A percentile compares a stretch with the other conserved stretches of the same genome.
Evolutionary conservation across 495 filamentous ascomycete genomes (phyloP).

Genomic region (Penicillium samsonianum): DNA sequence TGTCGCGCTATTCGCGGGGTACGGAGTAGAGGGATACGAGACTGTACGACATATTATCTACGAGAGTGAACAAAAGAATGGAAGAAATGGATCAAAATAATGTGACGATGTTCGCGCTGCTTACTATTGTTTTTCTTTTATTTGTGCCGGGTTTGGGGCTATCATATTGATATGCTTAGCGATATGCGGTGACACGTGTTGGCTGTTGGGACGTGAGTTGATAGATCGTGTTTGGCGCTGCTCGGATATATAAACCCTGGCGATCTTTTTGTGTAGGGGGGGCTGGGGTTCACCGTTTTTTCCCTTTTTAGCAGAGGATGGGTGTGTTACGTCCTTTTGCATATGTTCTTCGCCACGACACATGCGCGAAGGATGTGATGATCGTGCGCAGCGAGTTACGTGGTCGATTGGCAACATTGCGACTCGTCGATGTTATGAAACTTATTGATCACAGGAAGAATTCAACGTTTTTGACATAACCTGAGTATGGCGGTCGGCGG

Average conservation of each 20-base stretch:
- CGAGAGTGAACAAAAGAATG: neutral
- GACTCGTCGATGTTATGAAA: neutral
- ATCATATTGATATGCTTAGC: neutral
- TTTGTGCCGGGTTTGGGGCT: neutral
- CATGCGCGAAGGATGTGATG: neutral
- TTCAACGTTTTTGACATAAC: neutral
- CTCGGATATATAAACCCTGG: neutral
- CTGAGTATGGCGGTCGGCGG: neutral
- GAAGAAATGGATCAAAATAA: neutral
- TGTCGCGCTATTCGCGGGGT: neutral
- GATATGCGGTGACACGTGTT: constrained; percentile 3
- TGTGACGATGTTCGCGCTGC: neutral
- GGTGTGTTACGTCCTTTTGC: neutral
- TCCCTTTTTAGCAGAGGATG: neutral
- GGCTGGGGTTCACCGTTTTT: neutral
- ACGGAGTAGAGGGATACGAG: neutral
- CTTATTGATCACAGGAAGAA: neutral
- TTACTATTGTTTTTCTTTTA: neutral
- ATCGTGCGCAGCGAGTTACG: neutral
- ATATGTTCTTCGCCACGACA: neutral
- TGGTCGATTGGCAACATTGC: too few relatives aligned
- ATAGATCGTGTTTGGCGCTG: neutral
- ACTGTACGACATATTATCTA: neutral
- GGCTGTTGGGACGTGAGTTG: neutral
- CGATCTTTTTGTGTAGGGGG: neutral